A percentile compares a stretch with the other conserved stretches of the same genome.
These are phyloP conservation scores for Circinella umbellata DNA, from an alignment of 371 early-diverging fungal species.

Conservation along the genomic window DNA sequence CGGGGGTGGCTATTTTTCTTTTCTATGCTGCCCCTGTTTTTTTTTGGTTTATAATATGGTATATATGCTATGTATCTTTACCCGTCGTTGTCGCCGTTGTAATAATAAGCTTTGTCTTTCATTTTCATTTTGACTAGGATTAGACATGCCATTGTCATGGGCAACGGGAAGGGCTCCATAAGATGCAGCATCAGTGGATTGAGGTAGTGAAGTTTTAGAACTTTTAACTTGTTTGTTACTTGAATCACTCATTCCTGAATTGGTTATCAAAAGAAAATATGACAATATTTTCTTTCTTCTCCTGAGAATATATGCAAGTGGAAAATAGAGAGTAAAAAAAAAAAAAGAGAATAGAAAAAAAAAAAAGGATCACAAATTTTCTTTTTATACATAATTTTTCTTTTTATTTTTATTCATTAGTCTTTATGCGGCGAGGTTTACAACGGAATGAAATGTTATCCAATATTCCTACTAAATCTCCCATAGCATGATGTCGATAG, in stretches of 20 bases:
- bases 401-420: constrained; percentile 10
- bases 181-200: not conserved
- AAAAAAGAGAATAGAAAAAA: too few species aligned
- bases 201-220: not conserved
- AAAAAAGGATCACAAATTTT: too few species aligned
- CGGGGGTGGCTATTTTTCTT: too few species aligned
- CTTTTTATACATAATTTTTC: too few species aligned
- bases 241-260: not conserved
- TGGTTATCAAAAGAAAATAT: not conserved
- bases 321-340: too few species aligned
- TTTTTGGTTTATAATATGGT: too few species aligned
- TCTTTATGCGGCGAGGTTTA: constrained; percentile 21
- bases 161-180: not conserved
- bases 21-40: too few species aligned
- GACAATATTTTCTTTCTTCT: too few species aligned
- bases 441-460: constrained; percentile 23
- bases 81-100: not conserved
- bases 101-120: not conserved
- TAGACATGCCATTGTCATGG: not conserved
- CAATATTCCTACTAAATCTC: not conserved
- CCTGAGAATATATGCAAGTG: not conserved
- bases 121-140: not conserved
- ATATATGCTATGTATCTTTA: not conserved
- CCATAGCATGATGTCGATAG: constrained; percentile 53
- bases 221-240: not conserved